A percentile compares a stretch with the other conserved stretches of the same genome.
Evolutionary conservation across 2,329 filamentous ascomycete genomes (phyloP).

Genomic region (Neonectria coccinea): DNA sequence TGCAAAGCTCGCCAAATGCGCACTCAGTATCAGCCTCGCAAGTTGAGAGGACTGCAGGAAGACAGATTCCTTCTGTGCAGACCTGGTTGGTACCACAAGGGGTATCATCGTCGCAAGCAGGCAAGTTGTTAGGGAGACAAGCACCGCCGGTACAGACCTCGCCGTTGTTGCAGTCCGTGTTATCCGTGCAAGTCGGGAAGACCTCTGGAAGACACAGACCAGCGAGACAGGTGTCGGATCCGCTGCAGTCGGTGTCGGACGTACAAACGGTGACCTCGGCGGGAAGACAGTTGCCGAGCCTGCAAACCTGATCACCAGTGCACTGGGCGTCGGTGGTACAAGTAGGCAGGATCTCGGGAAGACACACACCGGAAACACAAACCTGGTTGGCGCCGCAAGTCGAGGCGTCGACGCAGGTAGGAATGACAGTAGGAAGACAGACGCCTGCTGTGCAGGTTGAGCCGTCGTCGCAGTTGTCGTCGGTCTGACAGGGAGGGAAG

Average conservation of each 20-base stretch:
- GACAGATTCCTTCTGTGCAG: constrained; percentile 10
- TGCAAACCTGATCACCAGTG: constrained; percentile 12
- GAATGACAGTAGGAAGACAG: constrained; percentile 15
- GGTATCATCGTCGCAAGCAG: not conserved
- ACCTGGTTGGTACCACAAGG: not conserved
- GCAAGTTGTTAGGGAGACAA: constrained; percentile 11
- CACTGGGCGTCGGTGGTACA: constrained; percentile 20
- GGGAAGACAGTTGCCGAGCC: constrained; percentile 22
- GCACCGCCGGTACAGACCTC: constrained; percentile 10
- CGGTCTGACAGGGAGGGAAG: constrained; percentile 15
- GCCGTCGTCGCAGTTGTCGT: not conserved
- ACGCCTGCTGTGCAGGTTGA: constrained; percentile 4
- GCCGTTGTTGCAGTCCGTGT: constrained; percentile 18
- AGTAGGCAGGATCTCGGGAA: constrained; percentile 1
- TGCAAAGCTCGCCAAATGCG: constrained; percentile 6
- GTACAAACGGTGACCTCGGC: constrained; percentile 5
- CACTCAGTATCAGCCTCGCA: constrained; percentile 10
- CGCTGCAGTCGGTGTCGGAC: constrained; percentile 4
- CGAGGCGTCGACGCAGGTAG: not conserved
- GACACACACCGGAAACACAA: constrained; percentile 13
- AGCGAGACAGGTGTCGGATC: constrained; percentile 4
- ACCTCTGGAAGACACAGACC: constrained; percentile 15
- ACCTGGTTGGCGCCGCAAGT: constrained; percentile 19
- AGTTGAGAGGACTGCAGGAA: constrained; percentile 4
- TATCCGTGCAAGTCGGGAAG: constrained; percentile 2